Percentiles rank a stretch among this genome's conserved stretches.
These are phyloP conservation scores for Laguncularia racemosa DNA, from an alignment of 345 rosid species.

Conservation along the genomic window DNA sequence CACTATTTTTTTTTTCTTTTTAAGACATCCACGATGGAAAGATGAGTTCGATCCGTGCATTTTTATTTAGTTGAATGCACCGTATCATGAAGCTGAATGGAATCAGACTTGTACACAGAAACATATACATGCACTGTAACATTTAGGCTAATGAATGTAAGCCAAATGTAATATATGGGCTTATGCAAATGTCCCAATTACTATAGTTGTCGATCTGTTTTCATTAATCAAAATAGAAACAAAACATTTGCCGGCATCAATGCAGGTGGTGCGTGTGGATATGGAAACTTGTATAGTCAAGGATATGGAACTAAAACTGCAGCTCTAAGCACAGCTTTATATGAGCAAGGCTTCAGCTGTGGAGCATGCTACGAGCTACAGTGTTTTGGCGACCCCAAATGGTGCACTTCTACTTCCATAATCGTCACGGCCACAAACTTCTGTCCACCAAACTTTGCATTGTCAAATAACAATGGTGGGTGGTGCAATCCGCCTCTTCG, in stretches of 20 bases:
- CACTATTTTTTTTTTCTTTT: too few species aligned
- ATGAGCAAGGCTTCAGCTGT: conserved; percentile 28
- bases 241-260: too few species aligned
- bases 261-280: conserved; percentile 57
- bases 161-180: too few species aligned
- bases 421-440: conserved; percentile 34
- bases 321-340: conserved; percentile 35
- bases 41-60: too few species aligned
- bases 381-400: conserved; percentile 16
- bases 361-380: conserved; percentile 30
- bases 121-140: too few species aligned
- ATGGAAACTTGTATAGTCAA: conserved; percentile 33
- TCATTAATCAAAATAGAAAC: background rate
- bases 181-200: too few species aligned
- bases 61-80: too few species aligned
- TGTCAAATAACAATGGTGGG: conserved; percentile 23
- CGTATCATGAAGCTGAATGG: too few species aligned
- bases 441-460: conserved; percentile 34
- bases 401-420: conserved; percentile 24
- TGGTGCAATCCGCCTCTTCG: conserved; percentile 36
- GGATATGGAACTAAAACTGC: conserved; percentile 41
- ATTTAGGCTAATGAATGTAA: too few species aligned
- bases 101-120: too few species aligned
- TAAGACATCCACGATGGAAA: too few species aligned
- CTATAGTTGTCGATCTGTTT: background rate